These are phyloP conservation scores for Eurotiales sp. DNA, from an alignment of 2,329 filamentous ascomycete species.

Conservation along the genomic window DNA sequence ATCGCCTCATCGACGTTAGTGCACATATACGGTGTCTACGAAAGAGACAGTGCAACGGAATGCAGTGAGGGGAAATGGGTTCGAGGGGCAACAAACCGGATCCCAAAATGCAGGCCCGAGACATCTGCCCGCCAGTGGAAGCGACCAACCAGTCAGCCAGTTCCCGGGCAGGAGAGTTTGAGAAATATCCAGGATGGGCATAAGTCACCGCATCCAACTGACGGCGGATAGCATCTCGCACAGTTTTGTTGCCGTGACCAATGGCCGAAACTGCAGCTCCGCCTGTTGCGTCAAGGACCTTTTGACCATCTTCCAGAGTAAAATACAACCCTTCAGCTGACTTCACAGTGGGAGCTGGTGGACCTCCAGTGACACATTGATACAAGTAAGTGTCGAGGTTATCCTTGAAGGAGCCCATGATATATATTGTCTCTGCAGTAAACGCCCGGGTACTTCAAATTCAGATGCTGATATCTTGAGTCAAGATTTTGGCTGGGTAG, in stretches of 20 bases:
- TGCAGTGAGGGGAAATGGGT: neutral
- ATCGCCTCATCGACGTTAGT: too few species aligned
- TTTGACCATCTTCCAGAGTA: constrained; percentile 52
- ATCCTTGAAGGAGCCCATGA: too few species aligned
- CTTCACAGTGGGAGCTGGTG: too few species aligned
- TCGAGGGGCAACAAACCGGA: constrained; percentile 57
- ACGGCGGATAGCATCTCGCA: constrained; percentile 56
- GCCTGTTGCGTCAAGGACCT: constrained; percentile 67
- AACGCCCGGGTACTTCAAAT: too few species aligned
- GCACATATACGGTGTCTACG: too few species aligned
- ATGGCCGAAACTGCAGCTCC: constrained; percentile 71
- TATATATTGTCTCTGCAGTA: too few species aligned
- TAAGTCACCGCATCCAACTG: constrained; percentile 61
- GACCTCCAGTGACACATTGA: too few species aligned
- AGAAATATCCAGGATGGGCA: constrained; percentile 57
- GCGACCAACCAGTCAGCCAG: constrained; percentile 49
- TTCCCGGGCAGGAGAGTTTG: constrained; percentile 51
- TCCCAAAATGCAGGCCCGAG: constrained; percentile 53
- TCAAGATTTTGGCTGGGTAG: too few species aligned
- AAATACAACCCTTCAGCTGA: too few species aligned
- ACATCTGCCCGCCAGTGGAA: constrained; percentile 52
- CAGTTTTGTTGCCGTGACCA: constrained; percentile 60
- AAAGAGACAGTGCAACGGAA: too few species aligned
- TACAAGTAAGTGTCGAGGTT: too few species aligned
- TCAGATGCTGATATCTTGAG: too few species aligned